Base-by-base conservation (phyloP, 2,329 filamentous ascomycete genomes). In the Dryadomyces sulphureus region DNA sequence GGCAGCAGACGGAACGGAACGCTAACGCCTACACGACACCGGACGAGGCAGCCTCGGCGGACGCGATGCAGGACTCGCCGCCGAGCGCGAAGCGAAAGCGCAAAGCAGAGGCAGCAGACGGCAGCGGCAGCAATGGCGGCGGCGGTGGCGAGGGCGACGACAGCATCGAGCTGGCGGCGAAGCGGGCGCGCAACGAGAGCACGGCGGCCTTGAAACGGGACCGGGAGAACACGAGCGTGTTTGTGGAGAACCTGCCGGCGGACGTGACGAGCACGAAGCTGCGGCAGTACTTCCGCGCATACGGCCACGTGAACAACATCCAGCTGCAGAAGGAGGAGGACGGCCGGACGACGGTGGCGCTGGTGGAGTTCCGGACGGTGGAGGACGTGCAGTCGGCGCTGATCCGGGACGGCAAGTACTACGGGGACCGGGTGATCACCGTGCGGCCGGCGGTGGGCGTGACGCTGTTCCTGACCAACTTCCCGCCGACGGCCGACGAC, bases 401-500 rank as follows among this genome's bases (percentile, higher is more conserved):
- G 52, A 81, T 88, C 14, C 79, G 86, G 50, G 80, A 94, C 57
- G 79, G 80, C 45, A 94, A 93, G 59, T 78, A 77, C 46, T 79
- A 94, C 54, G 78, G 81, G 45, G 79, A 83, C 21, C 73, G 75
- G 32, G 75, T 79, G 51, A 81, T 98, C 42, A 70, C 72, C 32
- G 86, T 98, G 20, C 71, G 75, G 46, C 70, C 85, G 39, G 89
- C 84, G 27, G 77, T 81, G 34, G 80, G 81, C 45, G 77, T 88
- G 47, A 96, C 88, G 1, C 66, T 98, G 5, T 98, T 84, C 58
- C 78, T 96, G 30, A 81, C 89, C 38, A 98, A 98, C 59, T 98
- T 89, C 57, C 87, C 89, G 3, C 77, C 84, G 1, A 69, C 74
- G 19, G 81, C 82, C 9, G 83, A 89, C 56, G 82, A 89, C 54